phyloP scores from a whole-genome alignment of 2,329 filamentous ascomycete genomes.

The Aspergillus flavus region DNA sequence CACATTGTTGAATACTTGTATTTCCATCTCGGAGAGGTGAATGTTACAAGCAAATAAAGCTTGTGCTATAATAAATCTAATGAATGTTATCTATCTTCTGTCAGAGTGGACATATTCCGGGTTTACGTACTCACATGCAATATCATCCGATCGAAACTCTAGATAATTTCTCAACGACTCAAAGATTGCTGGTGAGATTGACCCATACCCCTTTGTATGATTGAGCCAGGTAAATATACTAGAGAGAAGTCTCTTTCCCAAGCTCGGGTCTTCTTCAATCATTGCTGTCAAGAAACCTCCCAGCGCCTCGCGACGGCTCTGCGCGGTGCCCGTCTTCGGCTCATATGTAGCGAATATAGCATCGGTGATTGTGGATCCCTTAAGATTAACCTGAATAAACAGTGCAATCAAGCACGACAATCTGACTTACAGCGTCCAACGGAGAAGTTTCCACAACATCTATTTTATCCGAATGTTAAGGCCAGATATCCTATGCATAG shows the following conservation, averaged over 20 bases:
- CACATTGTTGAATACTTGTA: neutral
- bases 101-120: neutral
- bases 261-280: neutral
- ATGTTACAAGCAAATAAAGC: neutral
- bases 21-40: neutral
- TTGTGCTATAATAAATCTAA: neutral
- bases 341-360: neutral
- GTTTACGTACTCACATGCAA: neutral
- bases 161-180: neutral
- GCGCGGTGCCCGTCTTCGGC: neutral
- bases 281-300: neutral
- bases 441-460: neutral
- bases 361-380: neutral
- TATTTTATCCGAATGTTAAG: neutral
- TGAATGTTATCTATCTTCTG: neutral
- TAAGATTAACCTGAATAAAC: neutral
- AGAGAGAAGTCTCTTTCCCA: neutral
- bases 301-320: neutral
- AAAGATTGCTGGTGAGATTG: rapidly evolving
- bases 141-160: neutral
- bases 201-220: neutral
- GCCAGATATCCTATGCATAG: no score
- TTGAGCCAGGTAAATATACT: neutral
- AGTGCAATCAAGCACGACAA: rapidly evolving
- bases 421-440: neutral